Base-by-base conservation (phyloP, 1,139 yeast genomes). In the Hyphopichia khmerensis region DNA sequence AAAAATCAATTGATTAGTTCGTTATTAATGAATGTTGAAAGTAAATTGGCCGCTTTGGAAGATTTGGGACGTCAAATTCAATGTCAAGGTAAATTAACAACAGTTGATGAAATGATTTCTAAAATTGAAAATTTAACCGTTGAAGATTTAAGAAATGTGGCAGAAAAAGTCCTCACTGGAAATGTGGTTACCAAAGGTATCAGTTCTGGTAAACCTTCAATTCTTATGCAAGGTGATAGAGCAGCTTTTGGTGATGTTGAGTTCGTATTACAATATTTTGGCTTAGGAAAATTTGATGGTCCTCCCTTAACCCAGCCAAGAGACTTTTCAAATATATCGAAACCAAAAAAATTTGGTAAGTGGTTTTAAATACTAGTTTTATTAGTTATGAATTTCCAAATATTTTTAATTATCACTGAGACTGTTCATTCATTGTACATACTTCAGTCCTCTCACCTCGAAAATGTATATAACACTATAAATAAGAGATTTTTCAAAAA, bases 1-100 rank as follows among this genome's bases (percentile, higher is more conserved):
- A 93, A 93, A 64, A 91, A 89, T 62, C 99, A 93, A 68, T 75
- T 93, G 44, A 82, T 87, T 40, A 84, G 95, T n/a, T 85, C 96
- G 4, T 71, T 93, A 46, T 75, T 93, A 59, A 93, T 93, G 96
- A 93, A 91, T 57, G 77, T 91, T 38, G 99, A 93, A 63, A 83
- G 95, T 51, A 89, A 87, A 60, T 77, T 93, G 72, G 96, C 95
- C 15, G 91, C 87, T 55, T 72, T 93, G 42, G 99, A 93, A 64
- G 99, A 93, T 58, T 75, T 91, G 64, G 99, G 99, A 11, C 81
- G 99, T 62, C 99, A 93, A 64, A 81, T 93, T 26, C 96, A 88
- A 64, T 81, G 89, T 43, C 90, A 87, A 57, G 90, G 89, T 36
- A 77, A 77, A 52, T 77, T 87, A 52, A 78, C 93, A n/a, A 81